Percentiles rank a stretch among this genome's conserved stretches.
phyloP scores from a whole-genome alignment of 176 grass and related monocot genomes.

The Eragrostis curvula region DNA sequence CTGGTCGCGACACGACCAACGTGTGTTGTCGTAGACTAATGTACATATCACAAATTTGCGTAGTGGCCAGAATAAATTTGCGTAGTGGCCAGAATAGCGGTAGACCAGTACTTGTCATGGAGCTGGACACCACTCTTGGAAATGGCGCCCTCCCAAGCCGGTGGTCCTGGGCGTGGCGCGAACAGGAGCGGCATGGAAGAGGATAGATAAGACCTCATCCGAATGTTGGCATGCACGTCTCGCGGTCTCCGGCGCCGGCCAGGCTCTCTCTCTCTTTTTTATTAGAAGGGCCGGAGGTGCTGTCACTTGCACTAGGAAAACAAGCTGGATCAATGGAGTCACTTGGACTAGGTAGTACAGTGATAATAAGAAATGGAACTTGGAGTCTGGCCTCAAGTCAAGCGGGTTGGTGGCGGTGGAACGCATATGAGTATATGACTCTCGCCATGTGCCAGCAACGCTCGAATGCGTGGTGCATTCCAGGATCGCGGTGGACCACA shows the following conservation, averaged over 20 bases:
- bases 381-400: not conserved
- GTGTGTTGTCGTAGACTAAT: not conserved
- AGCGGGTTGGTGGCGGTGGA: not conserved
- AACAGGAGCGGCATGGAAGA: not conserved
- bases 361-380: no score
- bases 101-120: not conserved
- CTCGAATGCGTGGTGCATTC: not conserved
- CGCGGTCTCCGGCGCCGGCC: not conserved
- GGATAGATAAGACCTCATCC: not conserved
- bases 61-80: not conserved
- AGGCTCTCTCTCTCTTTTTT: not conserved
- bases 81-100: not conserved
- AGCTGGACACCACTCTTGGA: conserved; percentile 25
- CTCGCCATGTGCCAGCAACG: not conserved
- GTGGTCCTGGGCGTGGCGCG: conserved; percentile 6
- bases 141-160: not conserved
- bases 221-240: conserved; percentile 13
- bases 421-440: not conserved
- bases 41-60: not conserved
- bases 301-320: not conserved
- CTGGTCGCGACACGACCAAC: conserved; percentile 2
- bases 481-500: not conserved
- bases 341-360: not conserved
- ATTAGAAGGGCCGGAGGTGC: not conserved
- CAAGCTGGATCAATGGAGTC: not conserved